A percentile compares a stretch with the other conserved stretches of the same genome.
Conservation (phyloP, 768 basidiomycete species). For the Kwoniella sp. region DNA sequence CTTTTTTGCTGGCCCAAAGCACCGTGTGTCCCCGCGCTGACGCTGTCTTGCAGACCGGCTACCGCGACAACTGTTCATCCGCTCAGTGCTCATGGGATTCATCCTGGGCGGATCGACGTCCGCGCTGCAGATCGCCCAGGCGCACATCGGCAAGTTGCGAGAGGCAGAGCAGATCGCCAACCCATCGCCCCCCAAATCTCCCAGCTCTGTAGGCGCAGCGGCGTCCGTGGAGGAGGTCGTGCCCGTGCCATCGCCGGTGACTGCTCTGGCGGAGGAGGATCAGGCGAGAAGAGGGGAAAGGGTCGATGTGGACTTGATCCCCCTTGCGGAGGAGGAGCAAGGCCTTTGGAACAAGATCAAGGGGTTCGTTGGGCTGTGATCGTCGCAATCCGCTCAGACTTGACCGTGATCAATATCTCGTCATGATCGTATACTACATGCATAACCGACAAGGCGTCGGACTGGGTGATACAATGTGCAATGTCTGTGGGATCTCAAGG, state of each 20-base stretch:
- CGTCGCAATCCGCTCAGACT: not conserved
- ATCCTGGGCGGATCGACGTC: constrained; percentile 35
- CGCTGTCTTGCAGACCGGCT: constrained; percentile 40
- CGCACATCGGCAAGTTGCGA: constrained; percentile 19
- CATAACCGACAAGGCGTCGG: not conserved
- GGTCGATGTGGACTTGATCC: constrained; percentile 8
- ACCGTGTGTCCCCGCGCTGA: no score
- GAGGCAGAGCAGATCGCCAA: constrained; percentile 7
- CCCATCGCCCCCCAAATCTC: not conserved
- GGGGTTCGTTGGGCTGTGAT: not conserved
- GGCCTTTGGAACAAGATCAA: not conserved
- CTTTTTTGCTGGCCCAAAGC: no score
- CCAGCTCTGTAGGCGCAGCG: not conserved
- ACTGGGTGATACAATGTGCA: not conserved
- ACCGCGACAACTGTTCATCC: constrained; percentile 36
- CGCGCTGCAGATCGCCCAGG: constrained; percentile 26
- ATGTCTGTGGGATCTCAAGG: no score
- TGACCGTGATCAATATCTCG: not conserved
- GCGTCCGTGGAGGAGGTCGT: constrained; percentile 5
- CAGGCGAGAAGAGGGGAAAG: not conserved
- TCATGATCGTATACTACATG: not conserved
- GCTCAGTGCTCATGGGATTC: constrained; percentile 39
- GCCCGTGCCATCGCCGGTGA: not conserved
- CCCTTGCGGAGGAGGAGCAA: constrained; percentile 5
- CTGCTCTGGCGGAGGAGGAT: not conserved